Conservation (phyloP, 2,329 filamentous ascomycete species). For the Pestalotiopsis sp. region DNA sequence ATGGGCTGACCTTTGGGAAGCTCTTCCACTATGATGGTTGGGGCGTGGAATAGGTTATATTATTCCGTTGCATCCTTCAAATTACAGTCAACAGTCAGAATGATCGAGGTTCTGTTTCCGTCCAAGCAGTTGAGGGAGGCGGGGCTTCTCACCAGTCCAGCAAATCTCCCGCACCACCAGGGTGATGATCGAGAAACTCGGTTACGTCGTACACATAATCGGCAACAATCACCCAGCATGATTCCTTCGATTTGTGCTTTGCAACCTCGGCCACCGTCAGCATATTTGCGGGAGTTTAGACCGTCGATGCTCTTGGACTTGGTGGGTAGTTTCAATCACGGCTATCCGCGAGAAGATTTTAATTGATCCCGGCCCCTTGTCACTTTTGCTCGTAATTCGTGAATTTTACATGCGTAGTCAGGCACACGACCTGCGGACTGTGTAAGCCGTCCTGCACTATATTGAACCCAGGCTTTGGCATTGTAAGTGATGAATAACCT, state of each 20-base stretch:
- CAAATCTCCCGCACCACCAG: conserved; percentile 40
- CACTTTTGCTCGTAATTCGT: neutral
- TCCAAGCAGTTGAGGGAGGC: neutral
- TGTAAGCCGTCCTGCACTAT: neutral
- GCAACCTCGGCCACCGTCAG: conserved; percentile 11
- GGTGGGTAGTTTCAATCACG: neutral
- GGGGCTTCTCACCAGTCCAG: conserved; percentile 35
- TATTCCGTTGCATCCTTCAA: conserved; percentile 46
- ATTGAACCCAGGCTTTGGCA: neutral
- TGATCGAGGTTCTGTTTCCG: neutral
- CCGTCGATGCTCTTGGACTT: neutral
- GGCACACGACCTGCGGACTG: neutral
- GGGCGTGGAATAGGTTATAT: conserved; percentile 52
- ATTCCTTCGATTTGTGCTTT: conserved; percentile 44
- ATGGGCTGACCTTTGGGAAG: conserved; percentile 29
- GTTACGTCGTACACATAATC: conserved; percentile 70
- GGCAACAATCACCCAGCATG: conserved; percentile 70
- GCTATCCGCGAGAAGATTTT: neutral
- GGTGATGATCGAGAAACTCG: conserved; percentile 53
- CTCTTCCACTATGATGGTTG: conserved; percentile 37
- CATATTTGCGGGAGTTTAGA: neutral
- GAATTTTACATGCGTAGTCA: neutral
- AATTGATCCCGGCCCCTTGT: neutral
- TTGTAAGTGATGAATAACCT: neutral
- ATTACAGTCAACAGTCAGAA: neutral